Base-by-base conservation (phyloP, 169 alveolate species). In the Fabrea salina region DNA sequence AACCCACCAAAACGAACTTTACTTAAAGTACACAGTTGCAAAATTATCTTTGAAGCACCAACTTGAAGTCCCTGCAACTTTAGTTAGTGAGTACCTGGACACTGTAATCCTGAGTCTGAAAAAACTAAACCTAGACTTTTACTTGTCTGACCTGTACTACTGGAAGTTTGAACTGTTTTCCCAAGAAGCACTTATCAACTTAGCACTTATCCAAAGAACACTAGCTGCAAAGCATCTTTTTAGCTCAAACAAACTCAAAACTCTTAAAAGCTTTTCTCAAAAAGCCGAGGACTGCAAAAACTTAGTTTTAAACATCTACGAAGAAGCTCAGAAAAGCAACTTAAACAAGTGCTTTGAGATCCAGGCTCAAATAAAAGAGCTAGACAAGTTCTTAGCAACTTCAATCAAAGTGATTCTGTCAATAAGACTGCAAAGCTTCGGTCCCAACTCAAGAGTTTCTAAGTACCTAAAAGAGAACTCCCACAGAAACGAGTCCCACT, bases 401-500 rank as follows among this genome's bases (percentile, higher is more conserved):
- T n/a, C n/a, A n/a, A n/a, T n/a, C n/a, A n/a, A n/a, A n/a, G n/a
- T n/a, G n/a, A n/a, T n/a, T n/a, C n/a, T n/a, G n/a, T n/a, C n/a
- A n/a, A n/a, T n/a, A n/a, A n/a, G n/a, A n/a, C n/a, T n/a, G n/a
- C n/a, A n/a, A n/a, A n/a, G n/a, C n/a, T n/a, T n/a, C n/a, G n/a
- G n/a, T n/a, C n/a, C n/a, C n/a, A n/a, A 54, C 33, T 8, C 8
- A 19, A 54, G 22, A 11, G 8, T 7, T 54, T 54, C 66, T 8
- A 8, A 54, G 25, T 32, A n/a, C n/a, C n/a, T n/a, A n/a, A n/a
- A n/a, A n/a, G n/a, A 47, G 49, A 70, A 70, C 25, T 47, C 25
- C 66, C 79, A 70, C 32, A 70, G 37, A 49, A 47, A 47, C 27
- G 79, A 70, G 49, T 30, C 40, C 16, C 13, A 47, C 25, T 70